Evolutionary conservation across 306 rosid genomes (phyloP), one percentile per base, ranked within the genome.

Genomic region (Acacia acuminata): DNA sequence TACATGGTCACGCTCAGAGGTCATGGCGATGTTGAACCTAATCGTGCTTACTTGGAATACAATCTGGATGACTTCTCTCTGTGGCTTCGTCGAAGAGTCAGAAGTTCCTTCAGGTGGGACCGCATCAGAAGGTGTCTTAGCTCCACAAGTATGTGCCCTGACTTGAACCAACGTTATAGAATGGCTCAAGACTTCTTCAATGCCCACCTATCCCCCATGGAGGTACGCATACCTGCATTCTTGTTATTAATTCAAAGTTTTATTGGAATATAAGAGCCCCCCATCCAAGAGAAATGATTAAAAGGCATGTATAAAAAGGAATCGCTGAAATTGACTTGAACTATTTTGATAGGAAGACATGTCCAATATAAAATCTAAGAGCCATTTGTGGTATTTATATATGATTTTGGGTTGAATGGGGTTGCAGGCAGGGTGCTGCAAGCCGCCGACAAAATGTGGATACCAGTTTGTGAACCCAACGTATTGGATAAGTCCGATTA

Each of bases 401-500:
- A 5, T 78, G 53, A 45, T 82, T 56, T 77, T 11, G 66, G 30
- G 48, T 78, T 84, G n/a, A 67, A 58, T 79, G 66, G 66, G 19
- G 9, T 1, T 71, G 81, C 83, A 94, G 98, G 92, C 98, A 56
- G 97, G 95, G 76, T 94, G 98, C 81, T 94, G 98, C 74, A 94
- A 94, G 82, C 98, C 98, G 65, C 98, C 98, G 50, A 94, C 98
- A 2, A 79, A 79, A 81, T 94, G 98, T 68, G 98, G 98, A 2
- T 92, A 85, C 87, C 92, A 94, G 6, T 92, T 92, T 75, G 98
- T 92, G 92, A 94, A 94, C 76, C 97, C 97, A 72, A 94, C 98
- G 2, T 94, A 90, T 63, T 94, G 98, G 98, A 94, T 94, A 55
- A 94, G 98, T 78, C 98, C 98, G 51, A 94, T 92, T 2, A 79